These are phyloP conservation scores for Colletotrichum chrysophilum DNA, from an alignment of 2,329 filamentous ascomycete genomes.

Conservation along the genomic window DNA sequence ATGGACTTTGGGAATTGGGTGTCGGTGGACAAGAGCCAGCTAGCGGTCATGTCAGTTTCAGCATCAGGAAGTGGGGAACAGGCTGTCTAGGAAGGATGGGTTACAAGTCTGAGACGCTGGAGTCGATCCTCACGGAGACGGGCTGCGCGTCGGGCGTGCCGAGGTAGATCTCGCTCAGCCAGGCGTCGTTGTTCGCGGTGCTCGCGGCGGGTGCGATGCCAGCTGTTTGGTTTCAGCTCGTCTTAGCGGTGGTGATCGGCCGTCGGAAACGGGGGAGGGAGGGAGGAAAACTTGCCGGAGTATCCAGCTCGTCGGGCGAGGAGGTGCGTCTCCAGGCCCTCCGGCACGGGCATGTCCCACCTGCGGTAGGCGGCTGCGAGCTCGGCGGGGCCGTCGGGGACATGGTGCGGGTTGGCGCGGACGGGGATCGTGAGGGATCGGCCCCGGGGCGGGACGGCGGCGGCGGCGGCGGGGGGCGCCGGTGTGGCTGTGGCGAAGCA, in stretches of 20 bases:
- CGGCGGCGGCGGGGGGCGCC: not conserved
- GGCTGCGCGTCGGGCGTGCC: not conserved
- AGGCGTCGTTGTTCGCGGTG: not conserved
- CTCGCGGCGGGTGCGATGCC: not conserved
- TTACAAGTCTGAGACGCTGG: slow-evolving; percentile 11
- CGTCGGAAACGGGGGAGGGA: not conserved
- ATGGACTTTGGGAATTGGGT: slow-evolving; percentile 25
- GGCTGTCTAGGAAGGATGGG: not conserved
- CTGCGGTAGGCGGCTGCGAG: slow-evolving; percentile 10
- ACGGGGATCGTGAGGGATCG: slow-evolving; percentile 1
- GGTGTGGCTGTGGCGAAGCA: not conserved
- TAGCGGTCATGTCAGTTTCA: not conserved
- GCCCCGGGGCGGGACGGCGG: not conserved
- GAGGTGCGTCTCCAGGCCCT: not conserved
- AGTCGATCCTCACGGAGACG: slow-evolving; percentile 16
- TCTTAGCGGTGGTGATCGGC: not conserved
- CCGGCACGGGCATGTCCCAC: slow-evolving; percentile 13
- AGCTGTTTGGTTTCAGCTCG: not conserved
- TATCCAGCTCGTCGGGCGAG: slow-evolving; percentile 7
- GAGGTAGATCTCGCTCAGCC: slow-evolving; percentile 14
- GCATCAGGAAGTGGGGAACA: not conserved
- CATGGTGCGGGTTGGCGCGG: not conserved
- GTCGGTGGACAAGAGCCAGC: slow-evolving; percentile 32
- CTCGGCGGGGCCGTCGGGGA: slow-evolving; percentile 7
- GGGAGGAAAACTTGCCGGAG: not conserved